Conservation (phyloP, 148 eudicot genomes). For the Mesembryanthemum crystallinum region DNA sequence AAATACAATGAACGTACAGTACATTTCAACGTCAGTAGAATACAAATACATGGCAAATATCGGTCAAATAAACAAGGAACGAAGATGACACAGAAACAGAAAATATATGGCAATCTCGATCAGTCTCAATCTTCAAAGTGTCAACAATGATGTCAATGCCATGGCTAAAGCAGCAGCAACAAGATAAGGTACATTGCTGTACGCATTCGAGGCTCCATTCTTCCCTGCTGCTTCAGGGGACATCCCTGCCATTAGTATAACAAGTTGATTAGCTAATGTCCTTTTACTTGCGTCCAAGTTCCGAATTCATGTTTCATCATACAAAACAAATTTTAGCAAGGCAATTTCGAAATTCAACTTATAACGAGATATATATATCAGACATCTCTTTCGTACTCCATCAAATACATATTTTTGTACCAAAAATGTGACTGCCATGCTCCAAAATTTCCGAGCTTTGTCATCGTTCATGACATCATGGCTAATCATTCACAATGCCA, state of each 20-base stretch:
- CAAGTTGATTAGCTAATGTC: background rate
- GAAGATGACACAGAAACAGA: background rate
- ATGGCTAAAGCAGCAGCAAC: conserved; percentile 14
- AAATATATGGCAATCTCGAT: background rate
- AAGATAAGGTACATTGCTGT: conserved; percentile 4
- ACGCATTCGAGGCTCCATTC: conserved; percentile 26
- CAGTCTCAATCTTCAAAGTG: conserved; percentile 17
- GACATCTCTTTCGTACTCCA: too few species aligned
- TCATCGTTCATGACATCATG: too few species aligned
- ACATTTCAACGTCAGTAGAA: background rate
- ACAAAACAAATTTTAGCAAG: too few species aligned
- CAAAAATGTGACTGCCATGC: too few species aligned
- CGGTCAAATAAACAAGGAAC: conserved; percentile 19
- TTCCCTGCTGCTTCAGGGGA: background rate
- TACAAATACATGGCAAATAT: background rate
- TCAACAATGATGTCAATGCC: background rate
- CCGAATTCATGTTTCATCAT: too few species aligned
- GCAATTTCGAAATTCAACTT: too few species aligned
- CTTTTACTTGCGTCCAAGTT: too few species aligned
- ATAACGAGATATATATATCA: background rate
- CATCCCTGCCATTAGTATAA: background rate
- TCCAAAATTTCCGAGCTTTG: too few species aligned
- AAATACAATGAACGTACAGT: background rate
- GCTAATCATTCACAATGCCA: too few species aligned
- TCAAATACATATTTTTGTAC: too few species aligned